Evolutionary conservation across 2,329 filamentous ascomycete species (phyloP).

Genomic region (Didymella pomorum): DNA sequence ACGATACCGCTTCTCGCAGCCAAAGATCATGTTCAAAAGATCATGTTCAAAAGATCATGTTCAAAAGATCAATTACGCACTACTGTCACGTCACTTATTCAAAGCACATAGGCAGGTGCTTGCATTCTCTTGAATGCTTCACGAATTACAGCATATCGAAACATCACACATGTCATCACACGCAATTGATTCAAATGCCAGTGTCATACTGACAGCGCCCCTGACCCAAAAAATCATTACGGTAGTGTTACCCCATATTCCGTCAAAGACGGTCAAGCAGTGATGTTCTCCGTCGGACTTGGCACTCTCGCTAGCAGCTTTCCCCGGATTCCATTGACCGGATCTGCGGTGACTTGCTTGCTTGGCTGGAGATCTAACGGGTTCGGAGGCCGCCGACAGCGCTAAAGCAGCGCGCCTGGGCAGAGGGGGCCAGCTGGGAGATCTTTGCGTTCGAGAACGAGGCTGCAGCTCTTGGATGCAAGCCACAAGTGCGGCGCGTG

Average conservation of each 20-base stretch:
- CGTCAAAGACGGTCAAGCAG: slow-evolving; percentile 4
- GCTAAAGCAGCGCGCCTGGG: too few species aligned
- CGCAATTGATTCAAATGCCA: not conserved
- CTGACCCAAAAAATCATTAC: not conserved
- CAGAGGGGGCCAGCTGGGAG: not conserved
- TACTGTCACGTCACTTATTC: too few species aligned
- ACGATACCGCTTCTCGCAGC: too few species aligned
- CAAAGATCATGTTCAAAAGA: too few species aligned
- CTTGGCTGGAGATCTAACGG: slow-evolving; percentile 21
- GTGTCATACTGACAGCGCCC: not conserved
- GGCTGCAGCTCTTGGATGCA: slow-evolving; percentile 6
- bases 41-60: too few species aligned
- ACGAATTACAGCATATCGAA: too few species aligned
- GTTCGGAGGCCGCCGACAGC: slow-evolving; percentile 19
- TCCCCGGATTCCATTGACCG: slow-evolving; percentile 21
- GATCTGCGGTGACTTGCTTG: slow-evolving; percentile 14
- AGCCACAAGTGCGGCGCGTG: slow-evolving; percentile 1
- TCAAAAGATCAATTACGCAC: too few species aligned
- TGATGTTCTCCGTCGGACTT: slow-evolving; percentile 22
- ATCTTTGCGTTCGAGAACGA: slow-evolving; percentile 16
- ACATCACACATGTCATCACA: too few species aligned
- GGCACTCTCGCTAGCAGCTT: slow-evolving; percentile 7
- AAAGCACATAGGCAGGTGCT: too few species aligned
- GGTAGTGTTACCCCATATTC: not conserved
- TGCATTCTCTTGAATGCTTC: too few species aligned